Base-by-base conservation (phyloP, 202 grass and related monocot species). In the Brachypodium distachyon region DNA sequence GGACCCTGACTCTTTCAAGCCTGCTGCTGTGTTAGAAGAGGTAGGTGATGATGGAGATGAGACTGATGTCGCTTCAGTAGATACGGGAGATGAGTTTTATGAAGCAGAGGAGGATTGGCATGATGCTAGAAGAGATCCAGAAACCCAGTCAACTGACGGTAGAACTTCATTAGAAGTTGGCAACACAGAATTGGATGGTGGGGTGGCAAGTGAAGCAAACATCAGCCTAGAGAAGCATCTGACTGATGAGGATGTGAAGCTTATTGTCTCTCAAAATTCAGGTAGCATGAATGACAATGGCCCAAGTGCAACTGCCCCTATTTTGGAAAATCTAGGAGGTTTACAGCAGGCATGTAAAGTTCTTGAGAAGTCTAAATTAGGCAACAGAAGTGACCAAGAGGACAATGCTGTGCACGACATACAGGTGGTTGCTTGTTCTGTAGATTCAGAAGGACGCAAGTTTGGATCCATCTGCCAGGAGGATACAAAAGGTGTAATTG, bases 51-150 rank as follows among this genome's bases (percentile, higher is more conserved):
- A 95, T 68, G 85, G 81, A 18, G 81, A 98, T 81, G 96, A 98
- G 51, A 95, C 91, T 50, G 96, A 94, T 62, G 90, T 82, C 81
- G 84, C 89, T 74, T 97, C 91, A 0, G 84, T 88, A 74, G 93
- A 97, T 46, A 84, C 79, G 5, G 90, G 84, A 43, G 96, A 98
- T 7, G 96, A 95, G 61, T 98, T 98, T 23, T 98, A 90, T 78
- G 96, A 99, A 84, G 96, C 96, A 58, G 96, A 95, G 85, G 96
- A 99, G 78, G 88, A 92, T 81, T 97, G 77, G 90, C 84, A 93
- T 67, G 87, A 91, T 97, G 81, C 77, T 70, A 97, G 85, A 75
- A 89, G 68, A 76, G 91, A 94, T 80, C 61, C 82, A 47, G 94
- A 97, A 79, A 72, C 73, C 70, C 72, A 77, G 43, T 80, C 88